Evolutionary conservation across 179 eudicot species (phyloP).

Genomic region (Silene noctiflora): DNA sequence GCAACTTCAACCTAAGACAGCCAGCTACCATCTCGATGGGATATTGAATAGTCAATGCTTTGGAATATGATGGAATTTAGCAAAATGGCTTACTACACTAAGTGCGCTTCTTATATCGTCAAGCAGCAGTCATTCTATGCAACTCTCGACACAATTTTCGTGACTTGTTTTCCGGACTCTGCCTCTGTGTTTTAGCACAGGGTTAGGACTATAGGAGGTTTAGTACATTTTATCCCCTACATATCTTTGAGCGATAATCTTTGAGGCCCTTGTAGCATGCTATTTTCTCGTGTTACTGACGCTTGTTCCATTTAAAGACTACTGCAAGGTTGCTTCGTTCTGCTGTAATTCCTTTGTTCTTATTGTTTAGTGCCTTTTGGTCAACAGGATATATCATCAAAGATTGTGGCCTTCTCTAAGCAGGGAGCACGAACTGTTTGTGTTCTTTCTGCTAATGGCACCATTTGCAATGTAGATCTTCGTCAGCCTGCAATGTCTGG

Average conservation of each 20-base stretch:
- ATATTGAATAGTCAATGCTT: not conserved
- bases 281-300: not conserved
- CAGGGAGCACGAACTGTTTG: conserved; percentile 89
- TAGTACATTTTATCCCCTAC: not conserved
- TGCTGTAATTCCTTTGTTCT: not conserved
- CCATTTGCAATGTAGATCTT: conserved; percentile 70
- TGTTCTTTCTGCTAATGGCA: conserved; percentile 88
- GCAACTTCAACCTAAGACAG: not conserved
- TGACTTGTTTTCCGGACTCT: too few relatives aligned
- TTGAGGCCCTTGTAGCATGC: not conserved
- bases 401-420: conserved; percentile 70
- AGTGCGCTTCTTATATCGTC: not conserved
- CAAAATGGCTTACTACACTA: not conserved
- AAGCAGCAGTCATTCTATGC: not conserved
- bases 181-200: too few relatives aligned
- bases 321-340: conserved; percentile 3
- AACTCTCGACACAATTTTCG: not conserved
- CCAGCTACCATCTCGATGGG: not conserved
- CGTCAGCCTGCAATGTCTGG: conserved; percentile 63
- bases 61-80: not conserved
- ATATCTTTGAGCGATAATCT: not conserved
- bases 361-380: conserved; percentile 11
- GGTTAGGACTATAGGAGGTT: too few relatives aligned
- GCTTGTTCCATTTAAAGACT: not conserved
- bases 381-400: conserved; percentile 73